A percentile compares a stretch with the other conserved stretches of the same genome.
Evolutionary conservation across 2,329 filamentous ascomycete genomes (phyloP).

Genomic region (Biscogniauxia sp.): DNA sequence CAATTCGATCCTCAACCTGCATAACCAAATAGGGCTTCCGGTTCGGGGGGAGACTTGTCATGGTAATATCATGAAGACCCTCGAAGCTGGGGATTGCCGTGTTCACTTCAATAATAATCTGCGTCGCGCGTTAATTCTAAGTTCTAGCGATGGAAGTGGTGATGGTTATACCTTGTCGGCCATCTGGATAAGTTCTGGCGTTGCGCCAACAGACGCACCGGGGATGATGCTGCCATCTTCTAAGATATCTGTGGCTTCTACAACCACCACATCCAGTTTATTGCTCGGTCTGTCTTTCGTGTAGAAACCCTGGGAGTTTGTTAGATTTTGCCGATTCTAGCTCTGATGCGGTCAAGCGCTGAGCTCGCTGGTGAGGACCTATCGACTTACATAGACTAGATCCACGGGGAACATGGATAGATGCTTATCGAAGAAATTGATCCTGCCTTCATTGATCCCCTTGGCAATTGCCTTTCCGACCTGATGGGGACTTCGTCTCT

Average conservation of each 20-base stretch:
- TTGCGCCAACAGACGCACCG: slow-evolving; percentile 80
- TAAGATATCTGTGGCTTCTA: slow-evolving; percentile 83
- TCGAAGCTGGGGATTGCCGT: slow-evolving; percentile 81
- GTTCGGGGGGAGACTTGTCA: slow-evolving; percentile 77
- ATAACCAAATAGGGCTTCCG: slow-evolving; percentile 87
- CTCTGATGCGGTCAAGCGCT: background rate
- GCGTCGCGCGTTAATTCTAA: slow-evolving; percentile 1
- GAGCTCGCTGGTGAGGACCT: background rate
- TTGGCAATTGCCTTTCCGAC: slow-evolving; percentile 88
- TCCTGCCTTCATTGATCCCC: slow-evolving; percentile 84
- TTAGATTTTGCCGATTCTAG: slow-evolving; percentile 5
- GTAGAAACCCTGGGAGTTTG: slow-evolving; percentile 64
- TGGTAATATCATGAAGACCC: slow-evolving; percentile 86
- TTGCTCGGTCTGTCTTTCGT: slow-evolving; percentile 74
- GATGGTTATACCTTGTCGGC: slow-evolving; percentile 67
- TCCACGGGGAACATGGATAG: slow-evolving; percentile 89
- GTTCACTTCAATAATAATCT: slow-evolving; percentile 89
- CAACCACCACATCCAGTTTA: slow-evolving; percentile 77
- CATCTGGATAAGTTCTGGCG: slow-evolving; percentile 84
- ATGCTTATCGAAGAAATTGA: slow-evolving; percentile 94
- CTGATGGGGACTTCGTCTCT: slow-evolving; percentile 79
- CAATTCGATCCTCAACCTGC: slow-evolving; percentile 81
- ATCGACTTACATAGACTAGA: slow-evolving; percentile 65
- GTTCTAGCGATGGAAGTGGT: background rate
- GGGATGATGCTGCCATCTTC: slow-evolving; percentile 87